Percentiles rank a stretch among this genome's conserved stretches.
phyloP scores from a whole-genome alignment of 306 rosid species.

The Rosa multiflora region DNA sequence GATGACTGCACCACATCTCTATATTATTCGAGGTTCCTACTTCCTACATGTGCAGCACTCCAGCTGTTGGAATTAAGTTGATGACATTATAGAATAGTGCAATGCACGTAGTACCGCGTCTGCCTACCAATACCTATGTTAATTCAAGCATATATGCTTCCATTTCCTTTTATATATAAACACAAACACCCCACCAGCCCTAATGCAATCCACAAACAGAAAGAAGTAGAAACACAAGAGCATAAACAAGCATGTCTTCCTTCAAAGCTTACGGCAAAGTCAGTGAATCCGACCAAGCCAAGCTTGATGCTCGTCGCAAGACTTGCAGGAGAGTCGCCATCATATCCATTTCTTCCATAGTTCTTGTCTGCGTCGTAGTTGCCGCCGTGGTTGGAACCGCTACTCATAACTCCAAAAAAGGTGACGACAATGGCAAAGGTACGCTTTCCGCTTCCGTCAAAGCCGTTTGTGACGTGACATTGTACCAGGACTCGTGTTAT shows the following conservation, averaged over 20 bases:
- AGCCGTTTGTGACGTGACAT: conserved; percentile 68
- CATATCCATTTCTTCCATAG: conserved; percentile 46
- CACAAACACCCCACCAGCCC: not conserved
- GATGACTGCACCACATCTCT: not conserved
- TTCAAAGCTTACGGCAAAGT: conserved; percentile 52
- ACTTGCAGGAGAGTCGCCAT: conserved; percentile 51
- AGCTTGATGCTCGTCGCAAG: conserved; percentile 43
- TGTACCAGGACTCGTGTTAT: conserved; percentile 57
- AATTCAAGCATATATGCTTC: not conserved
- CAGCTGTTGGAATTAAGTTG: not conserved
- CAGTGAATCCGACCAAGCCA: conserved; percentile 48
- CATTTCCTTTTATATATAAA: not conserved
- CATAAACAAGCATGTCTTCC: conserved; percentile 34
- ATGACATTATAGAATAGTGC: not conserved
- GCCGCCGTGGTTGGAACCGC: conserved; percentile 46
- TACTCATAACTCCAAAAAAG: conserved; percentile 14
- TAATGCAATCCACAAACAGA: conserved; percentile 4
- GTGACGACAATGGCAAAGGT: not conserved
- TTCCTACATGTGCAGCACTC: conserved; percentile 31
- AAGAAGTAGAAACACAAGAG: not conserved
- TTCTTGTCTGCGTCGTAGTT: conserved; percentile 43
- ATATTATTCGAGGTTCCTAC: not conserved
- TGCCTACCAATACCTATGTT: not conserved
- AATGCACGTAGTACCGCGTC: conserved; percentile 21
- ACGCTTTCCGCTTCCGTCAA: conserved; percentile 41